These are phyloP conservation scores for Ceratopteris richardii DNA, from an alignment of 75 land plant genomes.

Conservation along the genomic window DNA sequence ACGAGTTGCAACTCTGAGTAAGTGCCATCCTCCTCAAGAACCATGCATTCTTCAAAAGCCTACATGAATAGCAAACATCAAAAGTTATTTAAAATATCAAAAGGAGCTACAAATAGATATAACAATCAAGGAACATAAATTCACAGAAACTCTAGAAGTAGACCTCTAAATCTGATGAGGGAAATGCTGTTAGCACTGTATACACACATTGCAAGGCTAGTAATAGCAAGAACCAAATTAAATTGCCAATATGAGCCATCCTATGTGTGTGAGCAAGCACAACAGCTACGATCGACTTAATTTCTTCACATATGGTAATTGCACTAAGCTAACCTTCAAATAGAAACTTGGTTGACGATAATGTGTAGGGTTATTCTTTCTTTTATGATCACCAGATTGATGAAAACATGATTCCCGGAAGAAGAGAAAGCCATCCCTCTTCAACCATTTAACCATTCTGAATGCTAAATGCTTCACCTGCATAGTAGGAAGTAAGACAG, in stretches of 20 bases:
- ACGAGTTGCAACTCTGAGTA: constrained; percentile 66
- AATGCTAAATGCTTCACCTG: constrained; percentile 64
- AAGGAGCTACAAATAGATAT: neutral
- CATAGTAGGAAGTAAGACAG: neutral
- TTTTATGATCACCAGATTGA: constrained; percentile 92
- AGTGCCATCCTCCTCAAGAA: constrained; percentile 49
- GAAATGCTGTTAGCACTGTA: too few relatives aligned
- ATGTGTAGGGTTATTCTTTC: constrained; percentile 89
- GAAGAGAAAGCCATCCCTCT: constrained; percentile 77
- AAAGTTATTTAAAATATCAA: neutral
- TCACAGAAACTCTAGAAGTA: too few relatives aligned
- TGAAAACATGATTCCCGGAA: constrained; percentile 98
- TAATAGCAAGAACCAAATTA: too few relatives aligned
- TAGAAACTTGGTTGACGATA: constrained; percentile 93
- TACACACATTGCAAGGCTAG: too few relatives aligned
- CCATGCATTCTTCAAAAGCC: constrained; percentile 69
- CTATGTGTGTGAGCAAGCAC: too few relatives aligned
- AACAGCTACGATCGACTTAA: too few relatives aligned
- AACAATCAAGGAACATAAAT: neutral
- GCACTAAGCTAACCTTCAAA: constrained; percentile 50
- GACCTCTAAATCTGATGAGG: too few relatives aligned
- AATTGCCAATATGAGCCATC: too few relatives aligned
- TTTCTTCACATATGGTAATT: too few relatives aligned
- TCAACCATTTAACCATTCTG: constrained; percentile 80
- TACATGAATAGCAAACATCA: constrained; percentile 12